Conservation (phyloP, 352 stramenopile species). For the Phytopythium helicoides region DNA sequence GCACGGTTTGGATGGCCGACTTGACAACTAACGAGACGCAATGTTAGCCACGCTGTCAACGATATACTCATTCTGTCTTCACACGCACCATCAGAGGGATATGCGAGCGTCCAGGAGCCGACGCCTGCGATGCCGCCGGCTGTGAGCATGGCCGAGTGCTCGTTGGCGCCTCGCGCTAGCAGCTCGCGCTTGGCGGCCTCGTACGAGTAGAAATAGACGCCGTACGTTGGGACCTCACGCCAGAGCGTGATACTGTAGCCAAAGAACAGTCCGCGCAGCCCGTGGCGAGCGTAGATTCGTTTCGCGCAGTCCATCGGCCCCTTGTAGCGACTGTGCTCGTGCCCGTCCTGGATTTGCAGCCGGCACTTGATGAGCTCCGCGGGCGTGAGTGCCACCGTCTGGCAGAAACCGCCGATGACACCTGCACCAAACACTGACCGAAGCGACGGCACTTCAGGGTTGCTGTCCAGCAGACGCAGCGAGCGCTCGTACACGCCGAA, state of each 20-base stretch:
- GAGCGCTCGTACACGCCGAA: slow-evolving; percentile 81
- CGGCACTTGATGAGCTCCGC: slow-evolving; percentile 85
- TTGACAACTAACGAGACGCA: slow-evolving; percentile 85
- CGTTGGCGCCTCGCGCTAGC: slow-evolving; percentile 46
- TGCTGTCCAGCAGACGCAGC: slow-evolving; percentile 57
- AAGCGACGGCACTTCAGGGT: slow-evolving; percentile 46
- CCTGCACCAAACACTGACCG: slow-evolving; percentile 71
- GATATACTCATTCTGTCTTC: background rate
- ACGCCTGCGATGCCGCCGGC: slow-evolving; percentile 74
- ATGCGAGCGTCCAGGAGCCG: slow-evolving; percentile 77
- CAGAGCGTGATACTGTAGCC: slow-evolving; percentile 73
- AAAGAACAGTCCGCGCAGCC: slow-evolving; percentile 63
- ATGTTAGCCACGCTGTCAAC: background rate
- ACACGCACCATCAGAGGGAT: slow-evolving; percentile 71
- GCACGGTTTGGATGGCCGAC: slow-evolving; percentile 79
- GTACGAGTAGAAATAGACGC: slow-evolving; percentile 84
- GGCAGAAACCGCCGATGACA: slow-evolving; percentile 69
- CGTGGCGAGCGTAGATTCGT: slow-evolving; percentile 64
- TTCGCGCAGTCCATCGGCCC: slow-evolving; percentile 74
- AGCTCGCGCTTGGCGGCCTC: slow-evolving; percentile 77
- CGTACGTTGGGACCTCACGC: slow-evolving; percentile 80
- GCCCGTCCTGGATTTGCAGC: slow-evolving; percentile 76
- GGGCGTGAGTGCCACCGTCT: slow-evolving; percentile 69
- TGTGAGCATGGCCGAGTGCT: slow-evolving; percentile 77
- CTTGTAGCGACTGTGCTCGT: slow-evolving; percentile 37